These are phyloP conservation scores for Mucor mucedo DNA, from an alignment of 371 early-diverging fungal species.

Conservation along the genomic window DNA sequence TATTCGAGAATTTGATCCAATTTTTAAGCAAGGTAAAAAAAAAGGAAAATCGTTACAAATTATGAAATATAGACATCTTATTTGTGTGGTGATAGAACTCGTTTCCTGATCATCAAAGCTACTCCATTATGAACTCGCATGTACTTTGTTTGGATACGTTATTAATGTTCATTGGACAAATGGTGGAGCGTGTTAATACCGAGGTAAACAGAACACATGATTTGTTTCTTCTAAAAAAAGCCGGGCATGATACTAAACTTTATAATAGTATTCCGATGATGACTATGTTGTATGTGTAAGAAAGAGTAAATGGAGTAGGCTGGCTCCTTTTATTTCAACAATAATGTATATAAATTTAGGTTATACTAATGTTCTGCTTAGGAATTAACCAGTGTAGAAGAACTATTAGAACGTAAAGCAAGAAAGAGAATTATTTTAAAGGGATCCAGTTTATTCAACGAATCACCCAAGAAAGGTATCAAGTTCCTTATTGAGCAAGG, in stretches of 20 bases:
- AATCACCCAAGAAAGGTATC: slow-evolving; percentile 85
- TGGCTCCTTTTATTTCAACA: neutral
- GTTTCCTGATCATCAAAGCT: slow-evolving; percentile 75
- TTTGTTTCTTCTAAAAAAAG: neutral
- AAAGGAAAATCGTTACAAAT: neutral
- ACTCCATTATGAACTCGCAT: slow-evolving; percentile 66
- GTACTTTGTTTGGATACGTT: slow-evolving; percentile 83
- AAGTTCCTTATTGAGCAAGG: slow-evolving; percentile 63
- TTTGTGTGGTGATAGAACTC: slow-evolving; percentile 48
- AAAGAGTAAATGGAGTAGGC: neutral
- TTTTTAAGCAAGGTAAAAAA: slow-evolving; percentile 64
- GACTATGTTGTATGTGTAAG: slow-evolving; percentile 33
- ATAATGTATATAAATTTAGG: neutral
- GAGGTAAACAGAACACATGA: slow-evolving; percentile 20
- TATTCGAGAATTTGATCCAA: slow-evolving; percentile 87
- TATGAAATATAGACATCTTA: neutral
- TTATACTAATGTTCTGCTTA: slow-evolving; percentile 7
- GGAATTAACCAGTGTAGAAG: slow-evolving; percentile 38
- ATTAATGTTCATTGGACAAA: slow-evolving; percentile 75
- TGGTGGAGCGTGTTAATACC: slow-evolving; percentile 71
- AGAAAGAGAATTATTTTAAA: slow-evolving; percentile 76
- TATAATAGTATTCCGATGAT: slow-evolving; percentile 12
- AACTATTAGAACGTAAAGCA: slow-evolving; percentile 45
- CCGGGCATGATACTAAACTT: neutral
- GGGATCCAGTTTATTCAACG: slow-evolving; percentile 85